phyloP scores from a whole-genome alignment of 2,329 filamentous ascomycete genomes.

The Calonectria ilicicola region DNA sequence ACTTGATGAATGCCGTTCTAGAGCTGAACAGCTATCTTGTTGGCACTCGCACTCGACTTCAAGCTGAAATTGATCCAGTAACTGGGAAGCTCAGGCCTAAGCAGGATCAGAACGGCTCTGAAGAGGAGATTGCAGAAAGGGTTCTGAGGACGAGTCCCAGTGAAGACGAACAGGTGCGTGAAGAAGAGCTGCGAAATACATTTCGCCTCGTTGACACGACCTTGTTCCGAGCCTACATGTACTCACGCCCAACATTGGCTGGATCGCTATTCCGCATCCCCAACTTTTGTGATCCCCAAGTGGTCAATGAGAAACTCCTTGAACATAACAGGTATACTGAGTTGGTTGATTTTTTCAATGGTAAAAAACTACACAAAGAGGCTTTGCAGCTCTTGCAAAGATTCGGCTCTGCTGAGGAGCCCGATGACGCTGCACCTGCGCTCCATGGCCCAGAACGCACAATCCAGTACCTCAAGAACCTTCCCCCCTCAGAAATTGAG shows the following conservation, averaged over 20 bases:
- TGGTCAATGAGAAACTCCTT: slow-evolving; percentile 92
- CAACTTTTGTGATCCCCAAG: slow-evolving; percentile 96
- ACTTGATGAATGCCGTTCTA: slow-evolving; percentile 83
- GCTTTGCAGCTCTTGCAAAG: slow-evolving; percentile 85
- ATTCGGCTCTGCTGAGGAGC: slow-evolving; percentile 75
- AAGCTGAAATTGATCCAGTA: slow-evolving; percentile 71
- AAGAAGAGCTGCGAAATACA: slow-evolving; percentile 78
- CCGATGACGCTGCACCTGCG: slow-evolving; percentile 62
- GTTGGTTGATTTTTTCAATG: slow-evolving; percentile 96
- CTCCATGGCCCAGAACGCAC: slow-evolving; percentile 87
- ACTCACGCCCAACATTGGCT: slow-evolving; percentile 84
- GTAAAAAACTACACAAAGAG: slow-evolving; percentile 91
- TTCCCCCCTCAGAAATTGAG: slow-evolving; percentile 89
- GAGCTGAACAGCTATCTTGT: slow-evolving; percentile 91
- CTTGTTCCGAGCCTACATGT: slow-evolving; percentile 95
- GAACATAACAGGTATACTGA: slow-evolving; percentile 92
- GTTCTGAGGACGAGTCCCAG: slow-evolving; percentile 61
- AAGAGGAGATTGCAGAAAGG: slow-evolving; percentile 66
- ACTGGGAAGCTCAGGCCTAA: slow-evolving; percentile 71
- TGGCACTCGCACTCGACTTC: slow-evolving; percentile 78
- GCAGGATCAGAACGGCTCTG: slow-evolving; percentile 56
- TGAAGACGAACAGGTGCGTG: slow-evolving; percentile 71
- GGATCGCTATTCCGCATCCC: slow-evolving; percentile 93
- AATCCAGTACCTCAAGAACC: slow-evolving; percentile 88
- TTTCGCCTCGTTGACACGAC: slow-evolving; percentile 93